A percentile compares a stretch with the other conserved stretches of the same genome.
These are phyloP conservation scores for Moesziomyces parantarcticus DNA, from an alignment of 1,284 basidiomycete genomes.

Conservation along the genomic window DNA sequence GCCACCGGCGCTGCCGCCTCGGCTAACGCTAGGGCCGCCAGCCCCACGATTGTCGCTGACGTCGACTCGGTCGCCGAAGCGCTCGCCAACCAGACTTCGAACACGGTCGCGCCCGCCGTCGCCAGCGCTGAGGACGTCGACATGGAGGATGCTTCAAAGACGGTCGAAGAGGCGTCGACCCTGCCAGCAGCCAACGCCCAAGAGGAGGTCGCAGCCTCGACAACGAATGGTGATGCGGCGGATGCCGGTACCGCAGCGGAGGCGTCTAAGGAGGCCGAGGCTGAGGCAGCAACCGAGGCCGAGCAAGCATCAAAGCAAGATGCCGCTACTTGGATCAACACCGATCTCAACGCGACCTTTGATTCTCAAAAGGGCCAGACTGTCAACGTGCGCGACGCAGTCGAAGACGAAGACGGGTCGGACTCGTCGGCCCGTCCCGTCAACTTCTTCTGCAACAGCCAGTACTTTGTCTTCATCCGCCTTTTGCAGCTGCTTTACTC, in stretches of 20 bases:
- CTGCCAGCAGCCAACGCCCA: conserved; percentile 1
- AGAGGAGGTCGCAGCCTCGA: neutral
- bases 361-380: conserved; percentile 54
- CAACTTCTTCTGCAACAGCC: conserved; percentile 89
- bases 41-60: conserved; percentile 45
- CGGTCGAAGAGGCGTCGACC: neutral
- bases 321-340: conserved; percentile 71
- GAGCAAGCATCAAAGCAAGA: conserved; percentile 26
- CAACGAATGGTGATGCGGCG: conserved; percentile 6
- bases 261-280: conserved; percentile 14
- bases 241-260: conserved; percentile 11
- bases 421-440: conserved; percentile 59
- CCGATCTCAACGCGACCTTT: conserved; percentile 65
- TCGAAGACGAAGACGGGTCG: conserved; percentile 32
- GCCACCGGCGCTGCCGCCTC: conserved; percentile 36
- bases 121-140: conserved; percentile 40
- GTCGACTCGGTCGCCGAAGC: conserved; percentile 41
- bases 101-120: conserved; percentile 38
- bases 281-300: conserved; percentile 19
- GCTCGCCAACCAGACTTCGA: conserved; percentile 46
- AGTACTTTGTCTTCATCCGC: conserved; percentile 88
- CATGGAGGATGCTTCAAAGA: conserved; percentile 48
- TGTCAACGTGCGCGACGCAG: conserved; percentile 29
- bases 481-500: conserved; percentile 84
- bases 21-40: conserved; percentile 39